phyloP scores from a whole-genome alignment of 2,329 filamentous ascomycete genomes.

The Phialophora chinensis region DNA sequence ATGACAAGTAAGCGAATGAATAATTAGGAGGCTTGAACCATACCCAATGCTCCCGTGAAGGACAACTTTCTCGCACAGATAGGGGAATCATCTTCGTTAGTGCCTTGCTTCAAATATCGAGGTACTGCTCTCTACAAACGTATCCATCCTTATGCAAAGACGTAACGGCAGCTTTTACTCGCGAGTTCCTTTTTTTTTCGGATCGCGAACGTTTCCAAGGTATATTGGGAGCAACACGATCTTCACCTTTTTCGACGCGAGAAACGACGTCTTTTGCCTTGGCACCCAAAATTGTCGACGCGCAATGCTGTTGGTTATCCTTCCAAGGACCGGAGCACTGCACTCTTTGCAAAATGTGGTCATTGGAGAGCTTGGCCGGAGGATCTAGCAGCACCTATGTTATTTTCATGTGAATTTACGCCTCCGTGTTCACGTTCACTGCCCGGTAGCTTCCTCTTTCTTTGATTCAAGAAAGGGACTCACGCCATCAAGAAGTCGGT shows the following conservation, averaged over 20 bases:
- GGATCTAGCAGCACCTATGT: neutral
- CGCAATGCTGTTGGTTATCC: too few relatives aligned
- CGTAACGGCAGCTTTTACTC: too few relatives aligned
- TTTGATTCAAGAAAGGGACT: neutral
- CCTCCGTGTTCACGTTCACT: neutral
- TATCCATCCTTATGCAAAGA: too few relatives aligned
- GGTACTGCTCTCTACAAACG: too few relatives aligned
- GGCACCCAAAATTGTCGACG: too few relatives aligned
- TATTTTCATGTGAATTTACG: neutral
- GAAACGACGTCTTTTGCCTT: too few relatives aligned
- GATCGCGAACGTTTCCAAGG: too few relatives aligned
- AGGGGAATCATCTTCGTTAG: slow-evolving; percentile 88
- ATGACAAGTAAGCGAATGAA: neutral
- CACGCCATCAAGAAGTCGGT: neutral
- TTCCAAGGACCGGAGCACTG: too few relatives aligned
- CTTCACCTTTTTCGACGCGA: too few relatives aligned
- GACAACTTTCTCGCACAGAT: slow-evolving; percentile 69
- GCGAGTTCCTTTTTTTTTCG: too few relatives aligned
- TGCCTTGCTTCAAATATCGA: slow-evolving; percentile 66
- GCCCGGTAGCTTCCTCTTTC: neutral
- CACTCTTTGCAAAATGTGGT: too few relatives aligned
- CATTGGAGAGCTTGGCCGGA: neutral
- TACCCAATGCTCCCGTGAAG: neutral
- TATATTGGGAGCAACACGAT: too few relatives aligned
- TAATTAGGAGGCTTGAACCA: neutral